Evolutionary conservation across 2,329 filamentous ascomycete genomes (phyloP), one percentile per base, ranked within the genome.

Genomic region (Metarhizium robertsii): DNA sequence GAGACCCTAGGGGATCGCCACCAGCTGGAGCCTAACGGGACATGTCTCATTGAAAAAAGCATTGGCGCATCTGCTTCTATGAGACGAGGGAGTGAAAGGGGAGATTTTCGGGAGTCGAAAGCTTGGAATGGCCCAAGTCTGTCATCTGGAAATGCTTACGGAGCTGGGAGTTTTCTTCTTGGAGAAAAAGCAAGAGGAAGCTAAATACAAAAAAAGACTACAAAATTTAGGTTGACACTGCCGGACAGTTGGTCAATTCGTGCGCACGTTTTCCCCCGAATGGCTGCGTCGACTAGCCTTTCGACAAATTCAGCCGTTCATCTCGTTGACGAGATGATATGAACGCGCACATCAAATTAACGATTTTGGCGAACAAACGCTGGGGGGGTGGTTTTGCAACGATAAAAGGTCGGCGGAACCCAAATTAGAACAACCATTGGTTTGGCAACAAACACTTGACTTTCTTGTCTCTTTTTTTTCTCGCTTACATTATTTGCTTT

Each of bases 281-380:
- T 45, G 42, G 42, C 18, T 38, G 14, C 11, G 48, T 29, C 45
- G 16, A 14, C 20, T 25, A 40, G 34, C 34, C 50, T 7, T 40
- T 52, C 14, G 34, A 42, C 13, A 14, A 20, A n/a, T 34, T 36
- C 32, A 29, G 40, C 48, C 32, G n/a, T 38, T 51, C 36, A 46
- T 56, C 57, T 61, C 56, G 56, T 60, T 60, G 58, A 62, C 58
- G 57, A 60, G 56, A 60, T 54, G 47, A 54, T 48, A 50, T 50
- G 46, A 47, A 53, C 30, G 55, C 29, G 47, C 51, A 52, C 45
- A 55, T 40, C 46, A 48, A 36, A 20, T 48, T n/a, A 46, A 53
- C 40, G 36, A 48, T 30, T 46, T 53, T 38, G 53, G 52, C 47
- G 46, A 53, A 54, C 48, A 50, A 50, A 47, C 8, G 13, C 48